phyloP scores from a whole-genome alignment of 139 green algal genomes.

The Closterium sp. region DNA sequence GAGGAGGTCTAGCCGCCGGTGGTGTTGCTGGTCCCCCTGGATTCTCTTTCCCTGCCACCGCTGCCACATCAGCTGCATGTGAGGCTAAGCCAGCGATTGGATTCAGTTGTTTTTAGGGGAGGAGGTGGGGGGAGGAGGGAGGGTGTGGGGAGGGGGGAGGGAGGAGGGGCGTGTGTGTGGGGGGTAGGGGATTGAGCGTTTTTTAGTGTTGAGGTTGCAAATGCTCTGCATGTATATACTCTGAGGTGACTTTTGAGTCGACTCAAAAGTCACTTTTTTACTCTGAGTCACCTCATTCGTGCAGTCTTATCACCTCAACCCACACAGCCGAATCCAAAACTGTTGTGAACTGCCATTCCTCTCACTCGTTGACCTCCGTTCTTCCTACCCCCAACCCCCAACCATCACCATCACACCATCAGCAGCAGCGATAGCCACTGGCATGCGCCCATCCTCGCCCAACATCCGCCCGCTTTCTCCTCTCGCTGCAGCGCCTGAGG shows the following conservation, averaged over 20 bases:
- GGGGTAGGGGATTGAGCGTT: too few relatives aligned
- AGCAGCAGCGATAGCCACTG: background rate
- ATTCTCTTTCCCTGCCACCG: background rate
- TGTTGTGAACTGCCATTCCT: too few relatives aligned
- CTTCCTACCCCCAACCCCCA: background rate
- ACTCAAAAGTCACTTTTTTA: too few relatives aligned
- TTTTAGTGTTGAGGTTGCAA: too few relatives aligned
- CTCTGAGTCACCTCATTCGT: background rate
- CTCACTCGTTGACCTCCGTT: background rate
- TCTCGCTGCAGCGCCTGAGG: background rate
- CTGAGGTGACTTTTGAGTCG: too few relatives aligned
- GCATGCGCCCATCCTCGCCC: background rate
- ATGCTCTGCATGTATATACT: too few relatives aligned
- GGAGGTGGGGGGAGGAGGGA: too few relatives aligned
- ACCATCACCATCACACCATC: background rate
- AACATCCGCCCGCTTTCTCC: background rate
- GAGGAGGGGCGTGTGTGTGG: too few relatives aligned
- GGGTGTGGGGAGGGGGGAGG: too few relatives aligned
- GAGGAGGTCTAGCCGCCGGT: background rate
- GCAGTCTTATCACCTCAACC: background rate
- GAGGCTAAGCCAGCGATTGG: background rate
- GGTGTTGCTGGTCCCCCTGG: background rate
- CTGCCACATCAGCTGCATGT: background rate
- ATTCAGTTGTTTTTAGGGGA: background rate
- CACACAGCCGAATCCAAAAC: too few relatives aligned